Evolutionary conservation across 345 rosid species (phyloP).

Genomic region (Limnanthes douglasii): DNA sequence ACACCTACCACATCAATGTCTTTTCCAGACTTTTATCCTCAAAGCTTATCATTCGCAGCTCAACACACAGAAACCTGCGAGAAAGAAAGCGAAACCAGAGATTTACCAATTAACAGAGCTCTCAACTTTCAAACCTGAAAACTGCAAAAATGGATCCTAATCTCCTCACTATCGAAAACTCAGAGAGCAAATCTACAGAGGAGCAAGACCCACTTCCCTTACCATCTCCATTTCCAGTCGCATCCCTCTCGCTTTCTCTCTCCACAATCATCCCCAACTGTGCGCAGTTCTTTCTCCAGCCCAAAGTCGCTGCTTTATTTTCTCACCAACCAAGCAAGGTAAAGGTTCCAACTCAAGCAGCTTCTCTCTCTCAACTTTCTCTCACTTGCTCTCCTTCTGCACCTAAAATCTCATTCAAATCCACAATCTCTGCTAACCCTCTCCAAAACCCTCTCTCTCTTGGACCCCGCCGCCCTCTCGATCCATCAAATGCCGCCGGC

Average conservation of each 20-base stretch:
- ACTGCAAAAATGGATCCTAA: constrained; percentile 30
- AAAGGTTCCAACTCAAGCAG: constrained; percentile 60
- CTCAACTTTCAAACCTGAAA: too few species aligned
- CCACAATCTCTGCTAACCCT: constrained; percentile 74
- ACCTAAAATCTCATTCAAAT: constrained; percentile 49
- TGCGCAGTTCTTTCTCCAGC: constrained; percentile 34
- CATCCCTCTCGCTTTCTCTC: constrained; percentile 44
- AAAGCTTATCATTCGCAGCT: not conserved
- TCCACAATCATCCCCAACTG: constrained; percentile 18
- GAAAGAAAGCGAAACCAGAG: constrained; percentile 7
- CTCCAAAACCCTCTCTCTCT: constrained; percentile 69
- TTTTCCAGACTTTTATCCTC: not conserved
- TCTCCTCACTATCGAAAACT: constrained; percentile 11
- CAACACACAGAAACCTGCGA: not conserved
- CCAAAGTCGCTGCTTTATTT: constrained; percentile 26
- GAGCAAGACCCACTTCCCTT: constrained; percentile 14
- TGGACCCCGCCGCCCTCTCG: constrained; percentile 77
- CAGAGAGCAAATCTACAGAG: constrained; percentile 20
- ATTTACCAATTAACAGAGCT: not conserved
- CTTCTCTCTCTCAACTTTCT: constrained; percentile 31
- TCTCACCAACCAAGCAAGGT: constrained; percentile 39
- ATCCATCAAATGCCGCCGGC: constrained; percentile 72
- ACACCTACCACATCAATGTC: too few species aligned
- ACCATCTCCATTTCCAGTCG: constrained; percentile 36
- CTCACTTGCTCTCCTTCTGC: constrained; percentile 23